Percentiles rank a stretch among this genome's conserved stretches.
Conservation (phyloP, 352 stramenopile genomes). For the Pythium insidiosum region DNA sequence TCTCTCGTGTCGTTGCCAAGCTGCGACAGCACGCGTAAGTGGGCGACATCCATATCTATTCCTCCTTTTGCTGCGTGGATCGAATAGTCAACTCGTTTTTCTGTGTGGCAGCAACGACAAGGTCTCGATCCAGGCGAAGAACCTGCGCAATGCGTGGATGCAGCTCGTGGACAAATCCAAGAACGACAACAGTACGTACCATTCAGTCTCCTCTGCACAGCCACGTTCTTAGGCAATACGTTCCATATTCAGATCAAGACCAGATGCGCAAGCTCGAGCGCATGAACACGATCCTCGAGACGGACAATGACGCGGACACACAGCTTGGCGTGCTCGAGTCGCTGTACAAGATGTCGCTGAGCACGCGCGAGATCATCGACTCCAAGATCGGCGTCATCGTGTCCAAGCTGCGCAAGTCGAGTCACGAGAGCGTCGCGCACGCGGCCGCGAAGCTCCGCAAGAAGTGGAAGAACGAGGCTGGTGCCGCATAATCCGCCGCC, state of each 20-base stretch:
- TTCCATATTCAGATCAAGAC: conserved; percentile 7
- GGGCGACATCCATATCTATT: background rate
- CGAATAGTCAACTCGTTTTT: background rate
- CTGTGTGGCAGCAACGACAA: conserved; percentile 54
- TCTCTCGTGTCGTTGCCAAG: conserved; percentile 47
- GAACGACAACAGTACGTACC: conserved; percentile 7
- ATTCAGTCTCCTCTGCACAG: background rate
- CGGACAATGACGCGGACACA: conserved; percentile 25
- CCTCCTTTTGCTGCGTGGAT: background rate
- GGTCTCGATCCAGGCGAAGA: conserved; percentile 55
- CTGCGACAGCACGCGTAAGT: conserved; percentile 71
- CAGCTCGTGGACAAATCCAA: conserved; percentile 41
- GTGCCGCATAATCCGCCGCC: background rate
- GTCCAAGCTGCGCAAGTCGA: conserved; percentile 76
- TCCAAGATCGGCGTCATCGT: conserved; percentile 72
- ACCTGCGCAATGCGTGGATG: conserved; percentile 69
- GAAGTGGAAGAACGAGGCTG: conserved; percentile 71
- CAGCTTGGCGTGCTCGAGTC: conserved; percentile 38
- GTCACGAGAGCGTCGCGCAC: conserved; percentile 48
- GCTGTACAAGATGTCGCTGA: conserved; percentile 53
- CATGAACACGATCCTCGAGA: conserved; percentile 41
- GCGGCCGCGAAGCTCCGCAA: conserved; percentile 54
- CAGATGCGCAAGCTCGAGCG: conserved; percentile 38
- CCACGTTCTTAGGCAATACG: background rate
- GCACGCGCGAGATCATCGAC: conserved; percentile 68